These are phyloP conservation scores for Aspergillus chevalieri DNA, from an alignment of 2,329 filamentous ascomycete genomes.

Conservation along the genomic window DNA sequence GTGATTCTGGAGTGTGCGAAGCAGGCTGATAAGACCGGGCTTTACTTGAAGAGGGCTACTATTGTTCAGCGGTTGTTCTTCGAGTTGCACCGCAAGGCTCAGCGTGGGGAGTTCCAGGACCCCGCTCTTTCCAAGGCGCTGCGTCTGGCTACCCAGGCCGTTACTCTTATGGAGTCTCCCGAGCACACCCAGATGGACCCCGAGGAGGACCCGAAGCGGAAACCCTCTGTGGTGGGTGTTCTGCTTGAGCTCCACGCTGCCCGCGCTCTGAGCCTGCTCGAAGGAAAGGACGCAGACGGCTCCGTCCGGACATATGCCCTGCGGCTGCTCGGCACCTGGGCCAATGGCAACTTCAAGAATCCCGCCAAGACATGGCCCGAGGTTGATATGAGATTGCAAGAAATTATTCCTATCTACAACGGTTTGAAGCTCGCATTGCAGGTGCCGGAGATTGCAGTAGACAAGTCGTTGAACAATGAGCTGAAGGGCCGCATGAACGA, in stretches of 20 bases:
- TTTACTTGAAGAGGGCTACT: conserved; percentile 25
- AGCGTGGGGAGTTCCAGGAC: conserved; percentile 28
- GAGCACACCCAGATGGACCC: conserved; percentile 21
- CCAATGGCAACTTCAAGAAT: conserved; percentile 18
- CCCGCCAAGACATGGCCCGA: conserved; percentile 13
- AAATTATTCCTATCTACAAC: conserved; percentile 33
- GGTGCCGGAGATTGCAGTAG: conserved; percentile 24
- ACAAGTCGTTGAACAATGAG: conserved; percentile 17
- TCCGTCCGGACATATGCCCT: conserved; percentile 36
- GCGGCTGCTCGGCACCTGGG: conserved; percentile 32
- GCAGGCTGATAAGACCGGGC: conserved; percentile 28
- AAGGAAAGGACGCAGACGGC: conserved; percentile 34
- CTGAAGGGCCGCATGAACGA: conserved; percentile 26
- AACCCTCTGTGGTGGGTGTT: conserved; percentile 38
- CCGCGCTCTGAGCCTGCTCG: conserved; percentile 31
- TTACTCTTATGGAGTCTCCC: conserved; percentile 30
- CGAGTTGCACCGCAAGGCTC: conserved; percentile 31
- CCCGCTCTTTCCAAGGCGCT: conserved; percentile 23
- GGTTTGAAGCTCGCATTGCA: conserved; percentile 36
- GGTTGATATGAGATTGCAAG: conserved; percentile 22
- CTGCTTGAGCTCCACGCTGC: conserved; percentile 42
- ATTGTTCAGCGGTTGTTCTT: conserved; percentile 32
- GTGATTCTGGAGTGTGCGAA: conserved; percentile 33
- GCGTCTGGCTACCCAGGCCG: conserved; percentile 28
- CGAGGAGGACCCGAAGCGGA: conserved; percentile 30